Evolutionary conservation across 192 early-diverging fungal genomes (phyloP).

Genomic region (Gigaspora rosea): DNA sequence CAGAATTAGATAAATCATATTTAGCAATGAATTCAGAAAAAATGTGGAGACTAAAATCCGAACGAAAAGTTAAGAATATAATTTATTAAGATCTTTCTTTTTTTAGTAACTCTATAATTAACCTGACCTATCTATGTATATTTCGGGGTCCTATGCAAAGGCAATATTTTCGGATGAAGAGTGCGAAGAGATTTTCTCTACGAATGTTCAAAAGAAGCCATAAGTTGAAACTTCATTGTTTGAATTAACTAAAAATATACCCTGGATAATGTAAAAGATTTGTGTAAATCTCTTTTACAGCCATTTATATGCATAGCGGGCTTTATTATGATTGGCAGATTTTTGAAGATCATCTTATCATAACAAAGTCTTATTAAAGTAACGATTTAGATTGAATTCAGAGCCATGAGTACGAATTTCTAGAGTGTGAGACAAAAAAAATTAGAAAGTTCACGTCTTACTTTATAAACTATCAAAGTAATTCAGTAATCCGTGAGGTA

Average conservation of each 20-base stretch:
- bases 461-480: too few relatives aligned
- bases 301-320: slow-evolving; percentile 18
- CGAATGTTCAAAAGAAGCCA: not conserved
- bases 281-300: not conserved
- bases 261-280: not conserved
- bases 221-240: not conserved
- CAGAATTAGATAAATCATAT: slow-evolving; percentile 13
- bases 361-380: too few relatives aligned
- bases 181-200: slow-evolving; percentile 5
- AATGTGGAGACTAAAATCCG: slow-evolving; percentile 4
- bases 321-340: too few relatives aligned
- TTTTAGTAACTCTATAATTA: too few relatives aligned
- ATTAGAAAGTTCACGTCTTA: too few relatives aligned
- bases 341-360: too few relatives aligned
- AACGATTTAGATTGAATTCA: too few relatives aligned
- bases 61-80: slow-evolving; percentile 1
- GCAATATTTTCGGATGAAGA: slow-evolving; percentile 24
- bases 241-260: slow-evolving; percentile 22
- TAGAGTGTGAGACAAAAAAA: too few relatives aligned
- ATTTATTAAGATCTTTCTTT: not conserved
- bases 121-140: too few relatives aligned
- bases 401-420: too few relatives aligned
- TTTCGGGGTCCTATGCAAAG: too few relatives aligned
- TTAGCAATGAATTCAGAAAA: slow-evolving; percentile 6
- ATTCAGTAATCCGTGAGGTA: too few relatives aligned